phyloP scores from a whole-genome alignment of 2,329 filamentous ascomycete species.

The Stagonosporopsis cucurbitacearum region DNA sequence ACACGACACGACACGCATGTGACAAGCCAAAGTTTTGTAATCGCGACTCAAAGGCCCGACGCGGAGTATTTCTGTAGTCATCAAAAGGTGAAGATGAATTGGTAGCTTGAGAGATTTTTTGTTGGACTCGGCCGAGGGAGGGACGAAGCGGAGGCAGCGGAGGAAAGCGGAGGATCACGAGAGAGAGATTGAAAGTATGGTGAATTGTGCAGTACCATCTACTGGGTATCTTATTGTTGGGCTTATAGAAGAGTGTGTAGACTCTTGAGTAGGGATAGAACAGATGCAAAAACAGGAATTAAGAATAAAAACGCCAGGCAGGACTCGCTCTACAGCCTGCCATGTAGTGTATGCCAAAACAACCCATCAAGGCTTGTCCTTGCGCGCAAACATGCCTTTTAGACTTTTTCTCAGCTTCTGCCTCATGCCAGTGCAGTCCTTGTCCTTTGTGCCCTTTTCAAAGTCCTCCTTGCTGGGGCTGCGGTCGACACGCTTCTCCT shows the following conservation, averaged over 20 bases:
- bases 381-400: constrained; percentile 12
- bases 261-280: constrained; percentile 1
- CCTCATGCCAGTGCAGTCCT: constrained; percentile 5
- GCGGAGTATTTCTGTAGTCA: too few species aligned
- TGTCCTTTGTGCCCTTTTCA: constrained; percentile 3
- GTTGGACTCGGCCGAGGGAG: too few species aligned
- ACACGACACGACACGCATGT: too few species aligned
- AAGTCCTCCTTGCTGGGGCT: constrained; percentile 14
- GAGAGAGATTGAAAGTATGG: too few species aligned
- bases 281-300: background rate
- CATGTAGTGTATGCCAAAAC: constrained; percentile 3
- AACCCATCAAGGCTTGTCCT: constrained; percentile 5
- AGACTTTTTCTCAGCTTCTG: constrained; percentile 7
- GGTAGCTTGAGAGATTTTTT: too few species aligned
- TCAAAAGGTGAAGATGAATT: too few species aligned
- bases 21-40: too few species aligned
- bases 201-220: background rate
- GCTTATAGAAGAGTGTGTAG: background rate
- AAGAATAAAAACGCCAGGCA: constrained; percentile 7
- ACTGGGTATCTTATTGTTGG: constrained; percentile 1
- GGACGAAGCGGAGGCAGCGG: too few species aligned
- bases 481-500: constrained; percentile 14
- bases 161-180: too few species aligned
- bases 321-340: constrained; percentile 14
- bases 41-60: too few species aligned